Conservation (phyloP, 208 protist genomes). For the Leishmania amazonensis region DNA sequence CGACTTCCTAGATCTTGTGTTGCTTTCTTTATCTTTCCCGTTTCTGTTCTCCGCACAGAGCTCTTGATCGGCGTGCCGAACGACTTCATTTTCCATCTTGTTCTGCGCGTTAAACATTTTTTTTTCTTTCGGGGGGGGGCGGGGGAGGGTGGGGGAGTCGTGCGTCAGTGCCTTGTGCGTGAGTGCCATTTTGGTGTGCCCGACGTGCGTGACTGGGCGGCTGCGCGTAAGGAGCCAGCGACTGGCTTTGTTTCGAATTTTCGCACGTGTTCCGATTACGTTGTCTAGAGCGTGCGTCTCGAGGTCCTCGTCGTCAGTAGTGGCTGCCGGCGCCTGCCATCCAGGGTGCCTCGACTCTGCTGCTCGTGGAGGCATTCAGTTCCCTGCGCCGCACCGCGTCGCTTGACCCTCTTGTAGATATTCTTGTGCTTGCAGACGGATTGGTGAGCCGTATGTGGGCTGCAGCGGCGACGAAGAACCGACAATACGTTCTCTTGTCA, state of each 20-base stretch:
- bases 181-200: not conserved
- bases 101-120: no score
- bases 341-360: not conserved
- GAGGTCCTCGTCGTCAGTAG: not conserved
- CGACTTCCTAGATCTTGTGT: not conserved
- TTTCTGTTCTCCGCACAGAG: not conserved
- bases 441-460: not conserved
- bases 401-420: not conserved
- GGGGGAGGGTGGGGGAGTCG: no score
- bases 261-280: not conserved
- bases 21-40: not conserved
- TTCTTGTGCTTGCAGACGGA: not conserved
- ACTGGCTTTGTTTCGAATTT: no score
- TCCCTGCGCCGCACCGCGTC: not conserved
- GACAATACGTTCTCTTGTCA: not conserved
- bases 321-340: not conserved
- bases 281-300: not conserved
- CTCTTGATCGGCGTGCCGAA: not conserved
- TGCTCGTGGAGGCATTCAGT: not conserved
- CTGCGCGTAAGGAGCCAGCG: not conserved
- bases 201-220: not conserved
- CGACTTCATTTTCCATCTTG: no score
- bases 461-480: not conserved
- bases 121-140: no score
- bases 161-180: not conserved